These are phyloP conservation scores for Diaporthe australafricana DNA, from an alignment of 2,329 filamentous ascomycete genomes.

Conservation along the genomic window DNA sequence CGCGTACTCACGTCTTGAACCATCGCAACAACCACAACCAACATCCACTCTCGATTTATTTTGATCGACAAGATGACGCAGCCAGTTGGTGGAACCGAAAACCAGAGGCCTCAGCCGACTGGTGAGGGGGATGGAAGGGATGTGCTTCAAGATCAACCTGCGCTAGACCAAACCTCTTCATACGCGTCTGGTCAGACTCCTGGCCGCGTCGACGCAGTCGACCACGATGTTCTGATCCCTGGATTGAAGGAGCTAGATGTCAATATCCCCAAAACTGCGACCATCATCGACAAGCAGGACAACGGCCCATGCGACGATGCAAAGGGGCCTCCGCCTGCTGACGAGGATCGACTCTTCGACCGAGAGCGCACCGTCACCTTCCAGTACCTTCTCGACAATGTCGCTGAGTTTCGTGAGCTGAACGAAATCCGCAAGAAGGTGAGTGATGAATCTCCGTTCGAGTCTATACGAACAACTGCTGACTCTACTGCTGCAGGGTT, in stretches of 20 bases:
- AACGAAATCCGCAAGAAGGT: conserved; percentile 24
- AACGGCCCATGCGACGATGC: not conserved
- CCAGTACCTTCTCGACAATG: conserved; percentile 31
- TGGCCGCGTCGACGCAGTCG: not conserved
- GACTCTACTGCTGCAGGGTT: conserved; percentile 50
- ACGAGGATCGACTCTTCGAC: conserved; percentile 24
- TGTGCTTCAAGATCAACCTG: not conserved
- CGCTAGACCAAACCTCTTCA: not conserved
- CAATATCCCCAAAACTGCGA: not conserved
- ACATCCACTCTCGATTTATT: not conserved
- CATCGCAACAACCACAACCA: not conserved
- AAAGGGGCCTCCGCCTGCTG: not conserved
- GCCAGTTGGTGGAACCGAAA: not conserved
- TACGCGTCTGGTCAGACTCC: not conserved
- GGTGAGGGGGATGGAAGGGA: not conserved
- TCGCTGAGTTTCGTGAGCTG: conserved; percentile 23
- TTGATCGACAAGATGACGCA: not conserved
- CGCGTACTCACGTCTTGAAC: not conserved
- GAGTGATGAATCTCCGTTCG: not conserved
- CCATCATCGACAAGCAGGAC: not conserved
- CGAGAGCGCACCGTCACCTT: conserved; percentile 1
- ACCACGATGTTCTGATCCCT: not conserved
- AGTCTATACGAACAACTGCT: not conserved
- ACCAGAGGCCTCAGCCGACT: not conserved
- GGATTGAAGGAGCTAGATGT: not conserved